These are phyloP conservation scores for Tylopilus sp. DNA, from an alignment of 768 basidiomycete genomes.

Conservation along the genomic window DNA sequence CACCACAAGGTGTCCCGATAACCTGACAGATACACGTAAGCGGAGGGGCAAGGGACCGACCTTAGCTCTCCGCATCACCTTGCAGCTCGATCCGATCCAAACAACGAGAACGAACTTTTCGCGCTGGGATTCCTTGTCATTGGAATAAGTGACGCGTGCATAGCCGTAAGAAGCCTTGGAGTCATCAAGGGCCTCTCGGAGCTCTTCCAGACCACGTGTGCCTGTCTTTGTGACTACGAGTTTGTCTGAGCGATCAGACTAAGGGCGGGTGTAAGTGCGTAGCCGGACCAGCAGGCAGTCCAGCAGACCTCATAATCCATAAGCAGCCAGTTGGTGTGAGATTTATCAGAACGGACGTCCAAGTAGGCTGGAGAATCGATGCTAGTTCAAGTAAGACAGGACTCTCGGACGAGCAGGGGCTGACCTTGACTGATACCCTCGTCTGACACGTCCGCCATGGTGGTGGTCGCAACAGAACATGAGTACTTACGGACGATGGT, in stretches of 20 bases:
- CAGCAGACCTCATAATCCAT: constrained; percentile 76
- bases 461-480: background rate
- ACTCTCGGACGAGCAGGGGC: constrained; percentile 14
- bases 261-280: constrained; percentile 6
- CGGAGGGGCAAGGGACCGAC: constrained; percentile 37
- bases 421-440: constrained; percentile 70
- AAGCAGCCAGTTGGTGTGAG: constrained; percentile 86
- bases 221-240: constrained; percentile 77
- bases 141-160: constrained; percentile 77
- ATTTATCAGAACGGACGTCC: constrained; percentile 82
- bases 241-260: constrained; percentile 78
- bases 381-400: constrained; percentile 14
- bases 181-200: constrained; percentile 67
- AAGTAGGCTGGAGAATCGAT: constrained; percentile 61
- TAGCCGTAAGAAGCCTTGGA: constrained; percentile 82
- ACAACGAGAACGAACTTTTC: constrained; percentile 87
- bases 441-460: constrained; percentile 80
- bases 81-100: constrained; percentile 81
- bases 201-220: constrained; percentile 73
- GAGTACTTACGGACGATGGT: background rate
- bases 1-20: constrained; percentile 6
- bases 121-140: constrained; percentile 80
- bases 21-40: constrained; percentile 20
- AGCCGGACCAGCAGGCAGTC: background rate
- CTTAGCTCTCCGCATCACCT: constrained; percentile 92